Percentiles rank a stretch among this genome's conserved stretches.
These are phyloP conservation scores for Cupressus sempervirens DNA, from an alignment of 75 land plant genomes.

Conservation along the genomic window DNA sequence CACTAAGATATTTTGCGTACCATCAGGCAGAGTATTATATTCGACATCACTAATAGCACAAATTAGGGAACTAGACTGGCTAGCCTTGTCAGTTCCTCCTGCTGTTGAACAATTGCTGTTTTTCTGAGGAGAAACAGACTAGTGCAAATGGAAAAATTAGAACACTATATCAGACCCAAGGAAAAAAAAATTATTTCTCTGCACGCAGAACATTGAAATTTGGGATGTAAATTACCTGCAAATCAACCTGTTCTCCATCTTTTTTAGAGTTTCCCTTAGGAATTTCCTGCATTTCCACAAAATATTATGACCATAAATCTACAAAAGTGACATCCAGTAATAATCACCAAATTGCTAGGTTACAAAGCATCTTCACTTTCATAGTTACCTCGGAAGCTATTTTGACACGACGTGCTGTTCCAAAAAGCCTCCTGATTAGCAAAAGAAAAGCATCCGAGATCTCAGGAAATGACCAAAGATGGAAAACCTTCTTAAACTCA, in stretches of 20 bases:
- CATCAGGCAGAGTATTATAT: neutral
- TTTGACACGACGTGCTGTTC: slow-evolving; percentile 10
- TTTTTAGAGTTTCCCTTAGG: neutral
- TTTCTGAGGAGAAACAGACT: neutral
- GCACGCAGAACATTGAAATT: neutral
- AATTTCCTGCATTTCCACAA: slow-evolving; percentile 10
- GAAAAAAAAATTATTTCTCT: neutral
- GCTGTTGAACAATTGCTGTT: neutral
- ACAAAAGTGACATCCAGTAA: neutral
- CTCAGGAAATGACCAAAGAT: neutral
- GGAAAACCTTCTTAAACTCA: neutral
- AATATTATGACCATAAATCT: neutral
- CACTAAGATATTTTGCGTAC: neutral
- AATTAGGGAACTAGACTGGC: neutral
- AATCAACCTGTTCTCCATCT: neutral
- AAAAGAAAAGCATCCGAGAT: neutral
- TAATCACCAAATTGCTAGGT: neutral
- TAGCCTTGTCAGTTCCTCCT: neutral
- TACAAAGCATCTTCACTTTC: neutral
- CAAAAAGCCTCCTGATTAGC: slow-evolving; percentile 3
- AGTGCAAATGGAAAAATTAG: neutral
- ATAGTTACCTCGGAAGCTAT: slow-evolving; percentile 5
- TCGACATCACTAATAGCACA: neutral
- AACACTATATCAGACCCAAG: neutral
- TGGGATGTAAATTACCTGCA: neutral